Percentiles rank a stretch among this genome's conserved stretches.
Conservation (phyloP, 2,329 filamentous ascomycete species). For the Clonostachys solani region DNA sequence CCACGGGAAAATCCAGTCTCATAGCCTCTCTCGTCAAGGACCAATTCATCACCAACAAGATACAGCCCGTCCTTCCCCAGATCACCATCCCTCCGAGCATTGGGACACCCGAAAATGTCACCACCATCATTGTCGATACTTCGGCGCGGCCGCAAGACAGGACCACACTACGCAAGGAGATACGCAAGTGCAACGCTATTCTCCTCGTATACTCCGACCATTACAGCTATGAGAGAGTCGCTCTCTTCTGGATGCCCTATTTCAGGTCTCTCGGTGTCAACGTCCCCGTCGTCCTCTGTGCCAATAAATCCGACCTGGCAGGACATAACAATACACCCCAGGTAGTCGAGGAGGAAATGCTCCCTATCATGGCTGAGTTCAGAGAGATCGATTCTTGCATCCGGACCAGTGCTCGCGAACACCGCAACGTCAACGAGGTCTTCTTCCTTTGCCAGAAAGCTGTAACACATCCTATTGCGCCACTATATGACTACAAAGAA, state of each 20-base stretch:
- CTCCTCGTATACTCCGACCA: conserved; percentile 96
- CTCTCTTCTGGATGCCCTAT: conserved; percentile 97
- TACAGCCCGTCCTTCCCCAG: conserved; percentile 88
- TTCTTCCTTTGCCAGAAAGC: conserved; percentile 99
- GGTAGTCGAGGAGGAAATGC: conserved; percentile 93
- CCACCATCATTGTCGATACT: conserved; percentile 95
- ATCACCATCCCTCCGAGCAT: conserved; percentile 93
- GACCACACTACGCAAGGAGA: conserved; percentile 84
- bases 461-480: conserved; percentile 93
- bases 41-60: conserved; percentile 92
- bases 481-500: conserved; percentile 96
- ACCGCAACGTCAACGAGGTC: conserved; percentile 90
- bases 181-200: conserved; percentile 95
- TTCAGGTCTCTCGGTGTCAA: conserved; percentile 98
- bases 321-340: conserved; percentile 73
- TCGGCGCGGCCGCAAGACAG: conserved; percentile 93
- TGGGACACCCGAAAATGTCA: conserved; percentile 92
- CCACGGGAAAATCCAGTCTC: conserved; percentile 88
- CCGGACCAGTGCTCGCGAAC: conserved; percentile 84
- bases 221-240: conserved; percentile 97
- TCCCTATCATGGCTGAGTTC: conserved; percentile 97
- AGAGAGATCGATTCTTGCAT: conserved; percentile 99
- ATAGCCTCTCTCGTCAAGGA: conserved; percentile 97
- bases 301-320: conserved; percentile 92
- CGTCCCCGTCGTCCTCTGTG: conserved; percentile 92